These are phyloP conservation scores for Stephania yunnanensis DNA, from an alignment of 164 flowering plant genomes.

Conservation along the genomic window DNA sequence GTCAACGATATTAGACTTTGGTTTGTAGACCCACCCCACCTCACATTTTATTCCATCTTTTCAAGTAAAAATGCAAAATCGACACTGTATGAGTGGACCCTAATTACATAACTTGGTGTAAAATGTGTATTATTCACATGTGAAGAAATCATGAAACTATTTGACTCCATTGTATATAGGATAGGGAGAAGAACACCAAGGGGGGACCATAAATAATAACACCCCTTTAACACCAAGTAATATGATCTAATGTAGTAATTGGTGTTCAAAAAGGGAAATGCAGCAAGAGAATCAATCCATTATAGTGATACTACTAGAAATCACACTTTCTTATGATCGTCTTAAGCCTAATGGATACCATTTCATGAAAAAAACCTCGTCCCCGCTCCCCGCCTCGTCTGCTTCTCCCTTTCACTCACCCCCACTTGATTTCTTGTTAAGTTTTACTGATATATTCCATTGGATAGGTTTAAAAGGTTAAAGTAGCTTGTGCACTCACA, in stretches of 20 bases:
- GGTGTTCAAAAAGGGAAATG: too few relatives aligned
- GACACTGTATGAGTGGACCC: not conserved
- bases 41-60: not conserved
- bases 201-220: not conserved
- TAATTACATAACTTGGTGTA: not conserved
- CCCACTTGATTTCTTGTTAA: too few relatives aligned
- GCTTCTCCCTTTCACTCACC: too few relatives aligned
- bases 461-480: too few relatives aligned
- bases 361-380: too few relatives aligned
- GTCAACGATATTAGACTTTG: not conserved
- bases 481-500: too few relatives aligned
- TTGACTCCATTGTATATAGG: not conserved
- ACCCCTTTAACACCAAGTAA: too few relatives aligned
- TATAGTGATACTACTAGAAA: not conserved
- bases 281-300: not conserved
- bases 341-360: too few relatives aligned
- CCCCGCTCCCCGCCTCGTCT: too few relatives aligned
- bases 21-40: not conserved
- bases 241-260: too few relatives aligned
- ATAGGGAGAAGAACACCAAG: not conserved
- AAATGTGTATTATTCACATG: not conserved
- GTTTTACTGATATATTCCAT: too few relatives aligned
- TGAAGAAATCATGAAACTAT: not conserved
- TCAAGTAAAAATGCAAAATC: not conserved
- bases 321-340: not conserved